Conservation (phyloP, 345 rosid genomes). For the Gossypium sturtianum region DNA sequence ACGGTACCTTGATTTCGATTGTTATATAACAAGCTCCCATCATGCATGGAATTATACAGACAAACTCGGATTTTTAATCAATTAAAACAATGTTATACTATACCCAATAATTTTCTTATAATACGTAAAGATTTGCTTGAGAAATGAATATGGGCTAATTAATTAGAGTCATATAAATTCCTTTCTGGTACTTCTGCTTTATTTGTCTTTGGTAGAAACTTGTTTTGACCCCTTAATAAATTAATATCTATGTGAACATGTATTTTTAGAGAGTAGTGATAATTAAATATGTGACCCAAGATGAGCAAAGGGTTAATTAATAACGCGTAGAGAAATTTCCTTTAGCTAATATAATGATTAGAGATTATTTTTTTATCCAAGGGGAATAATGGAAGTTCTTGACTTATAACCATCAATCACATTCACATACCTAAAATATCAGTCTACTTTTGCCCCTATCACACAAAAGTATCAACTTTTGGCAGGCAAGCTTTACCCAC, state of each 20-base stretch:
- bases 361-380: not conserved
- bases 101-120: not conserved
- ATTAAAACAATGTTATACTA: too few relatives aligned
- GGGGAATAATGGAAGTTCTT: not conserved
- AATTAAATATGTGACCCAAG: not conserved
- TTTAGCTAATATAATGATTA: not conserved
- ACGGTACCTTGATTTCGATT: not conserved
- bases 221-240: not conserved
- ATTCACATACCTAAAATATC: constrained; percentile 28
- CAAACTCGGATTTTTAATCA: not conserved
- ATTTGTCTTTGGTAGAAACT: not conserved
- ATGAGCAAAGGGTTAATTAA: not conserved
- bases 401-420: constrained; percentile 20
- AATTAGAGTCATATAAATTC: not conserved
- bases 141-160: not conserved
- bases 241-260: not conserved
- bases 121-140: not conserved
- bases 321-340: not conserved
- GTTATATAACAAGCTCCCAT: not conserved
- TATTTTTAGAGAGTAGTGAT: too few relatives aligned
- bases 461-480: constrained; percentile 8
- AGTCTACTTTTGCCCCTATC: constrained; percentile 11
- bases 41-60: constrained; percentile 6
- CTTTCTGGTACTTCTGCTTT: too few relatives aligned
- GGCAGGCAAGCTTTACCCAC: constrained; percentile 15